A percentile compares a stretch with the other conserved stretches of the same genome.
These are phyloP conservation scores for Penicillium sp. DNA, from an alignment of 2,329 filamentous ascomycete genomes.

Conservation along the genomic window DNA sequence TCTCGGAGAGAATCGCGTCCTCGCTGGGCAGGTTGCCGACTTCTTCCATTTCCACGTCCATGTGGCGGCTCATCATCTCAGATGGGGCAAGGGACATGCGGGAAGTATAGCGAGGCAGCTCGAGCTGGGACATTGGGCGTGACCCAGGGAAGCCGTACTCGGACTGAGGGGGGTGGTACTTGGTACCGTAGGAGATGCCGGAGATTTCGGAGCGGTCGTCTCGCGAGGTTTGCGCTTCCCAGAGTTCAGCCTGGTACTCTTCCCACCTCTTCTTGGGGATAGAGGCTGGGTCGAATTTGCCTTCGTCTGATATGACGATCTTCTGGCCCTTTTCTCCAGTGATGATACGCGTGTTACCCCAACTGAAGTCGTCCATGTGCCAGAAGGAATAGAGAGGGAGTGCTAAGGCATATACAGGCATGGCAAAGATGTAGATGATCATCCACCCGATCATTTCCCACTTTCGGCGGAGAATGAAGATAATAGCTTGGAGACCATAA, in stretches of 20 bases:
- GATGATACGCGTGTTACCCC: constrained; percentile 98
- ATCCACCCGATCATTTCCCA: constrained; percentile 99
- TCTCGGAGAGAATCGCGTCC: constrained; percentile 89
- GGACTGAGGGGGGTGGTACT: constrained; percentile 68
- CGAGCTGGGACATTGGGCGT: constrained; percentile 64
- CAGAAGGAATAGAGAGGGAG: constrained; percentile 95
- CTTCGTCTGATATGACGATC: constrained; percentile 92
- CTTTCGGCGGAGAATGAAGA: constrained; percentile 94
- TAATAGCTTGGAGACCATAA: constrained; percentile 94
- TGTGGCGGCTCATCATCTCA: constrained; percentile 68
- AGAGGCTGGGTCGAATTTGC: constrained; percentile 90
- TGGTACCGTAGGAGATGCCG: constrained; percentile 93
- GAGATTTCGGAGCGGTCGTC: constrained; percentile 87
- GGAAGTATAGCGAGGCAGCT: constrained; percentile 62
- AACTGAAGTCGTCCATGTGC: constrained; percentile 99
- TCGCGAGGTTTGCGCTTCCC: constrained; percentile 88
- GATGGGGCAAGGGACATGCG: constrained; percentile 82
- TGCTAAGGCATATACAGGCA: constrained; percentile 88
- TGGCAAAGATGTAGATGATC: constrained; percentile 91
- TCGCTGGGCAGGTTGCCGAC: constrained; percentile 80
- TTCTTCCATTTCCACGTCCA: constrained; percentile 75
- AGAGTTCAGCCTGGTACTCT: constrained; percentile 96
- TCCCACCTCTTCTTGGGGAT: constrained; percentile 99
- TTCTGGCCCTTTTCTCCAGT: constrained; percentile 92
- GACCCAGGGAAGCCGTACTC: constrained; percentile 74